These are phyloP conservation scores for Mycena rebaudengoi DNA, from an alignment of 768 basidiomycete genomes.

Conservation along the genomic window DNA sequence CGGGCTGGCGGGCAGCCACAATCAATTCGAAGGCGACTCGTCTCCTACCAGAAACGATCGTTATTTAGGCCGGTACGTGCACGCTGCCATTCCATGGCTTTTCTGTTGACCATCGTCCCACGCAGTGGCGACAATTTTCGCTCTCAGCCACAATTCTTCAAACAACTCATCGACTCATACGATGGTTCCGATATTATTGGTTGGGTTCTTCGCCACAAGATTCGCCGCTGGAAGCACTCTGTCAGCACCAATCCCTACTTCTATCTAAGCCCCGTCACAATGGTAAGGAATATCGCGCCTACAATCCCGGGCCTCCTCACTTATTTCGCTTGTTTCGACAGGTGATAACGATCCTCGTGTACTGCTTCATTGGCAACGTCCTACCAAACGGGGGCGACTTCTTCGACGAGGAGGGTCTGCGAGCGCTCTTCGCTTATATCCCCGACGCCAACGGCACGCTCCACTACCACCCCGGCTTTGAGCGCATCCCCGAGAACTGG, in stretches of 20 bases:
- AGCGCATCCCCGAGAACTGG: slow-evolving; percentile 2
- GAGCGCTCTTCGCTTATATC: not conserved
- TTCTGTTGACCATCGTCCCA: not conserved
- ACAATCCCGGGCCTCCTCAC: too few species aligned
- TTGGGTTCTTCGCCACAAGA: too few species aligned
- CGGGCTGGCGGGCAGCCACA: not conserved
- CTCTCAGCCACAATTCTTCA: not conserved
- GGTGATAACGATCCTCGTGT: not conserved
- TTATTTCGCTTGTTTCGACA: not conserved
- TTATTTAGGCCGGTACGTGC: not conserved
- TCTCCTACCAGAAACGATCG: not conserved
- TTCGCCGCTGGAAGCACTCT: not conserved
- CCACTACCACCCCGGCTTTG: not conserved
- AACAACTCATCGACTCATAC: not conserved
- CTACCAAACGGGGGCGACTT: not conserved
- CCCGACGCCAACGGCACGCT: not conserved
- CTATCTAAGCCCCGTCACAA: not conserved
- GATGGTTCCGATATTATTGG: not conserved
- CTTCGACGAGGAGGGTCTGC: not conserved
- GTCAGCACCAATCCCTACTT: not conserved
- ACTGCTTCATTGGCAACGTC: not conserved
- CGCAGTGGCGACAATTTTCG: not conserved
- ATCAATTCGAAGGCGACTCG: not conserved
- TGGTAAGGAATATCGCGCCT: not conserved
- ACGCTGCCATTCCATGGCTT: too few species aligned